Evolutionary conservation across 2,329 filamentous ascomycete genomes (phyloP), one percentile per base, ranked within the genome.

Genomic region (Ustulina deusta): DNA sequence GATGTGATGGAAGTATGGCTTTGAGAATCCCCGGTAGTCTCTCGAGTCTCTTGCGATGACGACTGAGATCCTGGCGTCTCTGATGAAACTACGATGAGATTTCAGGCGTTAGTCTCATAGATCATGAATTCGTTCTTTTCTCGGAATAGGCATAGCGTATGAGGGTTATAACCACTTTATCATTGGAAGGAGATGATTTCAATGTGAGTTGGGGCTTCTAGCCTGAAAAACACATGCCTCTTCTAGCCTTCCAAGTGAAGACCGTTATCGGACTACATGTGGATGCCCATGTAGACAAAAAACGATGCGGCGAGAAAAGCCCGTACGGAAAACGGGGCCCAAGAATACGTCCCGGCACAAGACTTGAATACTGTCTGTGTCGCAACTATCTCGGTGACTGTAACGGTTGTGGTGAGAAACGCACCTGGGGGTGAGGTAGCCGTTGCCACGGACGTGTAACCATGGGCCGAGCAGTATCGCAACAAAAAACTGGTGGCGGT

Each of bases 331-430:
- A 36, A 22, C 2, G 25, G 25, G 40, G 40, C 1, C 9, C 13
- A 42, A 38, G 3, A 44, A 32, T 11, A 32, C 32, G 36, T 2
- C 29, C 42, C n/a, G n/a, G 58, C 20, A 29, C 11, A 5, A 27
- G 57, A 60, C 29, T 10, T 38, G 13, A 40, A 38, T 27, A 52
- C 9, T 9, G 58, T 52, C 44, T 42, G 29, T 22, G 44, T 61
- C 13, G 25, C 20, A 38, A 61, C 17, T 1, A 44, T 61, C 58
- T 60, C 6, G 57, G 57, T 49, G 32, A 36, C 46, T 3, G 32
- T 61, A 20, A 40, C 58, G 25, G 58, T 42, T 42, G 44, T 15
- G 22, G 42, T 29, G 38, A 46, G 29, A 11, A 51, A 61, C 44
- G 44, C 32, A 61, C 46, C 44, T 52, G 32, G 52, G 10, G 32